A percentile compares a stretch with the other conserved stretches of the same genome.
phyloP scores from a whole-genome alignment of 2,329 filamentous ascomycete species.

The Aspergillus latus region DNA sequence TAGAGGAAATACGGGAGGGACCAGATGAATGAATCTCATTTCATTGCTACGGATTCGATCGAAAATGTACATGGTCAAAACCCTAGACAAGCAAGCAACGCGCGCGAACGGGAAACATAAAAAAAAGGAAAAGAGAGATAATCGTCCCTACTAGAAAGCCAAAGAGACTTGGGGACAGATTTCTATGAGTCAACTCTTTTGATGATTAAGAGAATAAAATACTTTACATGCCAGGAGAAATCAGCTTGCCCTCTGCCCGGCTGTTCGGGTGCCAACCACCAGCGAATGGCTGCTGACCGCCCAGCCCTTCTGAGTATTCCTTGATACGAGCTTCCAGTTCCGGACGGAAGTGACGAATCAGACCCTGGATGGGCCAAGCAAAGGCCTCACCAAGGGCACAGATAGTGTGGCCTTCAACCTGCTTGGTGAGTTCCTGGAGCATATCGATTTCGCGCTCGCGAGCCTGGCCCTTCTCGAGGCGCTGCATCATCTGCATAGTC shows the following conservation, averaged over 20 bases:
- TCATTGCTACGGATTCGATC: slow-evolving; percentile 11
- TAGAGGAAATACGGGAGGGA: neutral
- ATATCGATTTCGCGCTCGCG: slow-evolving; percentile 95
- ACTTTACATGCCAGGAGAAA: slow-evolving; percentile 90
- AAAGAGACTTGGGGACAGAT: neutral
- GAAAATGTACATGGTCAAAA: slow-evolving; percentile 14
- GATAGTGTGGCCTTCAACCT: slow-evolving; percentile 98
- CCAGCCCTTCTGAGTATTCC: slow-evolving; percentile 70
- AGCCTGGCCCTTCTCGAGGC: slow-evolving; percentile 88
- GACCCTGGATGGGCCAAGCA: slow-evolving; percentile 95
- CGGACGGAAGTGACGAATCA: slow-evolving; percentile 96
- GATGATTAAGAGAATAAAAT: slow-evolving; percentile 1
- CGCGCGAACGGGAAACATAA: neutral
- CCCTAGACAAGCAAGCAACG: slow-evolving; percentile 3
- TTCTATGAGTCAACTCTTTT: slow-evolving; percentile 6
- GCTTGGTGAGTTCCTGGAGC: slow-evolving; percentile 98
- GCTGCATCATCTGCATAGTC: slow-evolving; percentile 98
- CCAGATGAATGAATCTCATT: slow-evolving; percentile 10
- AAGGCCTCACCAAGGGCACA: slow-evolving; percentile 98
- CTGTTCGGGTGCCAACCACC: slow-evolving; percentile 84
- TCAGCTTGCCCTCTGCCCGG: slow-evolving; percentile 73
- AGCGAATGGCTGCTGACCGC: slow-evolving; percentile 68
- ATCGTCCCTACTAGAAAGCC: neutral
- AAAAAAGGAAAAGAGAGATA: neutral
- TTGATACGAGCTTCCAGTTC: slow-evolving; percentile 91